Percentiles rank a stretch among this genome's conserved stretches.
Evolutionary conservation across 2,329 filamentous ascomycete genomes (phyloP).

Genomic region (Moelleriella libera): DNA sequence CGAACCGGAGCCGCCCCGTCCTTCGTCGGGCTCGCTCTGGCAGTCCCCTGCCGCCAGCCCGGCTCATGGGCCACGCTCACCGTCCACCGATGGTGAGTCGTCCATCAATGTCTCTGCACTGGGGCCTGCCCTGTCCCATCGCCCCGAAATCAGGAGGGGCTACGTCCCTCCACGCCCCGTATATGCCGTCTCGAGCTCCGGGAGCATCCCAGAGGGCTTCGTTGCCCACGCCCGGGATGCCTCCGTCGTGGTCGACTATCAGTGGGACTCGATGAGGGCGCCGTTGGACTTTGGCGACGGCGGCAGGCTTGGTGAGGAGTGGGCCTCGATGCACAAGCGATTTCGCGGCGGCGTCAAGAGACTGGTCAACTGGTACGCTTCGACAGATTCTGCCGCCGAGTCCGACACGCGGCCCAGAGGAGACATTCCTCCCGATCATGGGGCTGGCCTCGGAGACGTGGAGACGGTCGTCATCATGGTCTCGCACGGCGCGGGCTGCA

Average conservation of each 20-base stretch:
- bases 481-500: conserved; percentile 91
- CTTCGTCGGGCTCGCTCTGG: conserved; percentile 16
- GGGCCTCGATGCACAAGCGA: conserved; percentile 86
- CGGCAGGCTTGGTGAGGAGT: conserved; percentile 82
- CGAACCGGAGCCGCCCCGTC: conserved; percentile 9
- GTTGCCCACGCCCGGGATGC: conserved; percentile 81
- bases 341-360: conserved; percentile 68
- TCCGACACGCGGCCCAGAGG: conserved; percentile 24
- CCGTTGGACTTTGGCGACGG: conserved; percentile 77
- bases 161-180: conserved; percentile 69
- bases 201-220: conserved; percentile 76
- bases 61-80: conserved; percentile 7
- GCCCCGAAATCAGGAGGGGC: conserved; percentile 18
- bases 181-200: conserved; percentile 68
- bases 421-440: background rate
- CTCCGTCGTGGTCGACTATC: conserved; percentile 77
- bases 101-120: conserved; percentile 15
- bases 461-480: conserved; percentile 78
- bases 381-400: conserved; percentile 33
- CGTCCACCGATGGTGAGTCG: conserved; percentile 12
- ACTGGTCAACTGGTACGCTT: conserved; percentile 73
- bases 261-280: conserved; percentile 83
- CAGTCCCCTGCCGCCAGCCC: conserved; percentile 16
- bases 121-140: conserved; percentile 18
- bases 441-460: conserved; percentile 26